Base-by-base conservation (phyloP, 2,329 filamentous ascomycete genomes). In the Trichoderma cornu-damae region DNA sequence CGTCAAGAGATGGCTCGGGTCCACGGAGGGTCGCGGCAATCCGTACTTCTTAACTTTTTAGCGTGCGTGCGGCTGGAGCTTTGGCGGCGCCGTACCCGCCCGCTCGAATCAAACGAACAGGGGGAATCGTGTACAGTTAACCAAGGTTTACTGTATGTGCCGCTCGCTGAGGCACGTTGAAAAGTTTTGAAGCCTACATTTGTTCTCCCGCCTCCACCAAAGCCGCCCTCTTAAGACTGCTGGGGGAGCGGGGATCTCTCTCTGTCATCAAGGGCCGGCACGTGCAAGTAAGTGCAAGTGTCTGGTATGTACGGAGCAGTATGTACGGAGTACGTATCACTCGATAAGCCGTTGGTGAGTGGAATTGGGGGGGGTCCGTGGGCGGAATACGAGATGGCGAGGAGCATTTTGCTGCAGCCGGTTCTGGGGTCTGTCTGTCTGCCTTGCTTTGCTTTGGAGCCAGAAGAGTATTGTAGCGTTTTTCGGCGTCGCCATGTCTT, bases 41-140 rank as follows among this genome's bases (percentile, higher is more conserved):
- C 48, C 35, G 28, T 16, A 16, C 8, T 37, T 34, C 49, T 58
- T 24, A 24, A n/a, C n/a, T n/a, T n/a, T 58, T 44, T 44, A 46
- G 38, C 30, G 24, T 56, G 57, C 42, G 57, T 59, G 57, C 57
- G 57, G 57, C 57, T 59, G 57, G 57, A 44, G n/a, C 35, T 35
- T 56, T 59, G 57, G 35, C 51, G 49, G 44, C 50, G 50, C 50
- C 50, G 35, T 56, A 58, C 26, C 50, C 50, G 57, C 50, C 40
- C 50, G 28, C 37, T n/a, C 49, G 34, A 37, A 5, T 14, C 49
- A 43, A 37, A 5, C 12, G 34, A 44, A 32, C 26, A 35, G 28
- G 48, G 48, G 56, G 56, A 48, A 48, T 34, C 43, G 32, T 5
- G 52, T 34, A 56, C 34, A n/a, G n/a, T n/a, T n/a, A n/a, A n/a